phyloP scores from a whole-genome alignment of 2,329 filamentous ascomycete species.

The Tolypocladium ovalisporum region DNA sequence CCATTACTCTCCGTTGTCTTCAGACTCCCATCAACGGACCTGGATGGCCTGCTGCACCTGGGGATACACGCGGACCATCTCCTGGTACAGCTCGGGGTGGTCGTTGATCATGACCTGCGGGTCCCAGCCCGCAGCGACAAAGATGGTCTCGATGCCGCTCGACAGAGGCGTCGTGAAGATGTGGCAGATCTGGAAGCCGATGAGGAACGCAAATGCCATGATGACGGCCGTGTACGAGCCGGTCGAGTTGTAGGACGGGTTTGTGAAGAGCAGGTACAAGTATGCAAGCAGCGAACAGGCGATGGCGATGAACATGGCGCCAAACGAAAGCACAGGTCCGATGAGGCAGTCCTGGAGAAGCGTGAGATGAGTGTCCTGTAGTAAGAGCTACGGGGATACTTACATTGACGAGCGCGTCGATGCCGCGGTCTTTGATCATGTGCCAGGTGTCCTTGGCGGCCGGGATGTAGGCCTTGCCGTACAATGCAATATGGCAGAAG shows the following conservation, averaged over 20 bases:
- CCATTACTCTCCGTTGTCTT: not conserved
- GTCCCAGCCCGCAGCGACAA: slow-evolving; percentile 65
- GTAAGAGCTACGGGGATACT: slow-evolving; percentile 4
- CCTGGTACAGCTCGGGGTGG: slow-evolving; percentile 70
- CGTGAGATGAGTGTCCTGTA: not conserved
- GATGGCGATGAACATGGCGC: slow-evolving; percentile 74
- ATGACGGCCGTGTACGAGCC: slow-evolving; percentile 65
- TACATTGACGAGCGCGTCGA: slow-evolving; percentile 76
- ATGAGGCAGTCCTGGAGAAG: slow-evolving; percentile 60
- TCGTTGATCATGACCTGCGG: slow-evolving; percentile 66
- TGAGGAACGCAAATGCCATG: slow-evolving; percentile 77
- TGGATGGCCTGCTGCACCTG: slow-evolving; percentile 68
- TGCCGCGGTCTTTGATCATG: slow-evolving; percentile 85
- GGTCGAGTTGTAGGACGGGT: slow-evolving; percentile 63
- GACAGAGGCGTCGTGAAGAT: slow-evolving; percentile 82
- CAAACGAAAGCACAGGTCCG: slow-evolving; percentile 63
- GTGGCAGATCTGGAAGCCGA: slow-evolving; percentile 81
- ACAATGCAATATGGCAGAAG: slow-evolving; percentile 85
- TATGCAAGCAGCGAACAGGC: slow-evolving; percentile 73
- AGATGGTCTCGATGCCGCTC: slow-evolving; percentile 85
- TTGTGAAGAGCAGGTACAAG: slow-evolving; percentile 73
- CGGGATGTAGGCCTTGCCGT: slow-evolving; percentile 77
- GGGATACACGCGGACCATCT: slow-evolving; percentile 74
- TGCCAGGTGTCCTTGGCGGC: slow-evolving; percentile 84
- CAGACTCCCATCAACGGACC: slow-evolving; percentile 4